Evolutionary conservation across 495 filamentous ascomycete species (phyloP).

Genomic region (Friedmanniomyces endolithicus): DNA sequence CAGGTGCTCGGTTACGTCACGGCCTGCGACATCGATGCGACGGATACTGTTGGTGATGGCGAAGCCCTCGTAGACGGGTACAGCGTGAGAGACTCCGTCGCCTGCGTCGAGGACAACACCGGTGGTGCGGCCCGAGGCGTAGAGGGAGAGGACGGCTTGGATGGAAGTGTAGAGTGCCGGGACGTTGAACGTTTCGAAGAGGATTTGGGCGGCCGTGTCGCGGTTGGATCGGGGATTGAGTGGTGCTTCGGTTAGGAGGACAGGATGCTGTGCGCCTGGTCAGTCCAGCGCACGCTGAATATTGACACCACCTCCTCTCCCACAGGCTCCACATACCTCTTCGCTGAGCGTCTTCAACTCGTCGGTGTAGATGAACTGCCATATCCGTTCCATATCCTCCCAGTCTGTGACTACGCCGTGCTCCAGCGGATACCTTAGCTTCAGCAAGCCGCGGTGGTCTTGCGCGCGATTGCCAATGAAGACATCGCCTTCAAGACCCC

Average conservation of each 20-base stretch:
- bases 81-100: conserved; percentile 93
- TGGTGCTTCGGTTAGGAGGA: conserved; percentile 90
- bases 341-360: conserved; percentile 90
- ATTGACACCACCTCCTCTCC: neutral
- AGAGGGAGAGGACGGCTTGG: conserved; percentile 91
- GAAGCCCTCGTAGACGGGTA: conserved; percentile 96
- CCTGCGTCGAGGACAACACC: conserved; percentile 92
- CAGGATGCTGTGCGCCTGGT: conserved; percentile 55
- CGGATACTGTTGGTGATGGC: conserved; percentile 90
- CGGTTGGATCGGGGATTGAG: conserved; percentile 93
- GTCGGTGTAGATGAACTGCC: conserved; percentile 74
- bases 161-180: conserved; percentile 94
- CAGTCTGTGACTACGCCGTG: conserved; percentile 98
- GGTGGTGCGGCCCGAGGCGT: conserved; percentile 91
- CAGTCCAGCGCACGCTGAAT: neutral
- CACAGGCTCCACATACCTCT: conserved; percentile 49
- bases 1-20: conserved; percentile 93
- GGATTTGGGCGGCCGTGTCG: conserved; percentile 90
- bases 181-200: conserved; percentile 99
- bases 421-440: conserved; percentile 89
- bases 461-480: conserved; percentile 93
- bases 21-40: conserved; percentile 92
- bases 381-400: conserved; percentile 99
- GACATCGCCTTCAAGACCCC: conserved; percentile 89
- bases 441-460: conserved; percentile 82